A percentile compares a stretch with the other conserved stretches of the same genome.
phyloP scores from a whole-genome alignment of 1,284 basidiomycete genomes.

The Ceratobasidium sp. region DNA sequence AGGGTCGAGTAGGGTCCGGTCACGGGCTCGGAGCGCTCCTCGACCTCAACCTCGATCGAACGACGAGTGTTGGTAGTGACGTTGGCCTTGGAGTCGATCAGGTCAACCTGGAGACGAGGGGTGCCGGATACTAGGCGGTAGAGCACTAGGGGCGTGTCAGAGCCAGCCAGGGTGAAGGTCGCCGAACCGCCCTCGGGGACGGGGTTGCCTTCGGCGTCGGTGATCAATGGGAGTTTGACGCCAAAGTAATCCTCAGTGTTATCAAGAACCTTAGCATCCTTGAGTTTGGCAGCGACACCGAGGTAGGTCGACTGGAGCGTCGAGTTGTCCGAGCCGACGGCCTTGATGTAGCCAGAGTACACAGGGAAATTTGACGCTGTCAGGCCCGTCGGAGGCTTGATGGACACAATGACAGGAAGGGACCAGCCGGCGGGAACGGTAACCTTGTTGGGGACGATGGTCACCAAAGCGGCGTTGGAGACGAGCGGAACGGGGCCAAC shows the following conservation, averaged over 20 bases:
- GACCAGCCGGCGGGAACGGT: slow-evolving; percentile 44
- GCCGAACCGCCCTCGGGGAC: neutral
- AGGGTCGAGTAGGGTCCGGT: slow-evolving; percentile 5
- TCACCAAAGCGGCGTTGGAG: slow-evolving; percentile 44
- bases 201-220: neutral
- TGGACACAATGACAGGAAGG: slow-evolving; percentile 42
- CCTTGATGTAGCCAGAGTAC: slow-evolving; percentile 45
- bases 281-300: slow-evolving; percentile 49
- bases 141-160: slow-evolving; percentile 32
- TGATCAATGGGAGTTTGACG: slow-evolving; percentile 37
- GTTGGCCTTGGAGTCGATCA: slow-evolving; percentile 46
- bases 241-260: slow-evolving; percentile 43
- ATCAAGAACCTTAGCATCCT: slow-evolving; percentile 47
- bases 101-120: slow-evolving; percentile 47
- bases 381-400: slow-evolving; percentile 46
- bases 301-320: slow-evolving; percentile 42
- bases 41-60: neutral
- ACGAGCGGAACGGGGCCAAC: slow-evolving; percentile 45
- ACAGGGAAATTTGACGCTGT: slow-evolving; percentile 46
- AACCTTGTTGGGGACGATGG: slow-evolving; percentile 43
- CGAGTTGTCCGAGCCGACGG: slow-evolving; percentile 38
- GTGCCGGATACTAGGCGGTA: slow-evolving; percentile 49
- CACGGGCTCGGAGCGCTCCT: neutral
- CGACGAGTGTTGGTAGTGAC: neutral
- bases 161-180: slow-evolving; percentile 45